Base-by-base conservation (phyloP, 345 rosid species). In the Brassica cretica region DNA sequence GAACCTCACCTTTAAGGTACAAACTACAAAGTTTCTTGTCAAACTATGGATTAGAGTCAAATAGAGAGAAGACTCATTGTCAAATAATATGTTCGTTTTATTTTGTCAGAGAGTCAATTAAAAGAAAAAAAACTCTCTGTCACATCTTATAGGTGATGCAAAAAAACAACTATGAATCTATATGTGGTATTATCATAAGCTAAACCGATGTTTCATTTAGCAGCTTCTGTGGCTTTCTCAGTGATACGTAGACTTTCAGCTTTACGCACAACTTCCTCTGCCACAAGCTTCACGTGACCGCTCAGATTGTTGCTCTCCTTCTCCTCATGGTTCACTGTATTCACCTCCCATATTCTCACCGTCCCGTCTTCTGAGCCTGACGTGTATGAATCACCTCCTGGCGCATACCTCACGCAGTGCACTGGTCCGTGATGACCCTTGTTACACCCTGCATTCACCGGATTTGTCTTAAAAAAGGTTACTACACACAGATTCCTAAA, bases 371-470 rank as follows among this genome's bases (percentile, higher is more conserved):
- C 99, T 0, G 99, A 96, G 46, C 99, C 99, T 2, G 99, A 93
- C 8, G 95, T 95, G 80, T 93, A 93, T 14, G 98, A 93, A 79
- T 90, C 97, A 61, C 98, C 99, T 66, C 88, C 99, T 5, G 98
- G 98, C 2, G 97, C 87, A 84, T 91, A 96, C 44, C 97, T 90
- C 64, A 93, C 85, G 9, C 97, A 96, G 67, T 96, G 98, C 41
- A 96, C 93, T 64, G 98, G 97, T 78, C 99, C 99, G 32, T 93
- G 99, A 81, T 96, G 99, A 75, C 99, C 99, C 86, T 96, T 96
- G 84, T 96, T 93, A 88, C 98, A 96, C 44, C 91, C 98, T 95
- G 76, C 83, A 83, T 32, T 51, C 77, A 78, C 76, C 62, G 37
- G 70, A 77, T 66, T 78, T n/a, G 32, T 44, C 30, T 59, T 66